phyloP scores from a whole-genome alignment of 257 asterid species.

The Eustoma russellianum region DNA sequence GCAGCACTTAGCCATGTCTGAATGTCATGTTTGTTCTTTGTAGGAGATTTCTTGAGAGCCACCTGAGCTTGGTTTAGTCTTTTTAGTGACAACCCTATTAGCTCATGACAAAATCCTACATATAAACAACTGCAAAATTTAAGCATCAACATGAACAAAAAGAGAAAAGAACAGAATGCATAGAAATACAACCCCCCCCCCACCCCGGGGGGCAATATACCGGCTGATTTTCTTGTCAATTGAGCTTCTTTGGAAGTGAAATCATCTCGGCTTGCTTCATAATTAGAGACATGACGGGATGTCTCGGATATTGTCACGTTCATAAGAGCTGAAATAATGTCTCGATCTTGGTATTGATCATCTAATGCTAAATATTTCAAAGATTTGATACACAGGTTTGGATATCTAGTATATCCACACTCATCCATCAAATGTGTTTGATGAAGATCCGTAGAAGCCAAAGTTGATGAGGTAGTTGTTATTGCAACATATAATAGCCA shows the following conservation, averaged over 20 bases:
- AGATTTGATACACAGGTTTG: constrained; percentile 44
- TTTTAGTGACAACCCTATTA: constrained; percentile 37
- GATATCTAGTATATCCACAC: constrained; percentile 60
- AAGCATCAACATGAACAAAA: not conserved
- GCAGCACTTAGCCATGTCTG: constrained; percentile 78
- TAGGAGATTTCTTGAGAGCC: constrained; percentile 36
- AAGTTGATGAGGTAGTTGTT: constrained; percentile 4
- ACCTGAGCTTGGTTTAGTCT: constrained; percentile 45
- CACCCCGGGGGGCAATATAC: no score
- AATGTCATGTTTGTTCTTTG: constrained; percentile 42
- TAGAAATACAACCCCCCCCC: no score
- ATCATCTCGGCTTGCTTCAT: constrained; percentile 31
- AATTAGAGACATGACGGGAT: constrained; percentile 33
- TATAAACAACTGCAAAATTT: not conserved
- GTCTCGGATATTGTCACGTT: constrained; percentile 36
- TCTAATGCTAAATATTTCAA: constrained; percentile 19
- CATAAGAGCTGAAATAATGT: constrained; percentile 33
- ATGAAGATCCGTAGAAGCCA: constrained; percentile 6
- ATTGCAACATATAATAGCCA: constrained; percentile 10
- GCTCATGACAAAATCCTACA: constrained; percentile 47
- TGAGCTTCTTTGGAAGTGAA: constrained; percentile 24
- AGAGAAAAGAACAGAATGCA: not conserved
- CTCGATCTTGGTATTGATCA: constrained; percentile 13
- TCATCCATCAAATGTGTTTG: constrained; percentile 16
- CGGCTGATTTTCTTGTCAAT: constrained; percentile 32